A percentile compares a stretch with the other conserved stretches of the same genome.
phyloP scores from a whole-genome alignment of 371 early-diverging fungal genomes.

The Entomophthora muscae region DNA sequence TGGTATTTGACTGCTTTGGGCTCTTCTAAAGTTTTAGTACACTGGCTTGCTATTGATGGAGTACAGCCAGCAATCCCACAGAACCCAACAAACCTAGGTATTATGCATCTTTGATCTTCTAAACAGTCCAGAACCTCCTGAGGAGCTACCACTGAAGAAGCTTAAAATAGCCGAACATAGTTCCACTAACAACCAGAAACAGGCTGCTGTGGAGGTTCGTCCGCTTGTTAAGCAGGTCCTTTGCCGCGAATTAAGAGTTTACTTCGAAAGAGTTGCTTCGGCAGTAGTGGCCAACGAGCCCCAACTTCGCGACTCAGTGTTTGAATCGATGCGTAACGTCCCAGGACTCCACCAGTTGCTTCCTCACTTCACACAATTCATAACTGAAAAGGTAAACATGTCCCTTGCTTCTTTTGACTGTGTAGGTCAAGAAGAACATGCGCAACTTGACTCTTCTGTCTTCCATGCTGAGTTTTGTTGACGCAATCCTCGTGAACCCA shows the following conservation, averaged over 20 bases:
- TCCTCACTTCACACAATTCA: conserved; percentile 95
- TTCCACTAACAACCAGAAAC: conserved; percentile 1
- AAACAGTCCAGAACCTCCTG: conserved; percentile 11
- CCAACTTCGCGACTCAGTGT: conserved; percentile 48
- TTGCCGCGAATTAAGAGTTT: conserved; percentile 90
- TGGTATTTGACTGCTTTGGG: conserved; percentile 18
- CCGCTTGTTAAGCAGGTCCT: conserved; percentile 83
- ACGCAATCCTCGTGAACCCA: conserved; percentile 74
- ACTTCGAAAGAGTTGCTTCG: conserved; percentile 90
- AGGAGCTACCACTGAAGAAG: conserved; percentile 15
- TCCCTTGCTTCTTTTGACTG: conserved; percentile 12
- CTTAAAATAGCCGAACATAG: conserved; percentile 2
- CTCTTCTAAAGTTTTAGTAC: conserved; percentile 26
- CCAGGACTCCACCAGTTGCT: conserved; percentile 95
- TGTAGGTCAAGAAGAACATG: conserved; percentile 54
- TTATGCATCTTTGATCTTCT: conserved; percentile 13
- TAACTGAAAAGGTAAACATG: conserved; percentile 57
- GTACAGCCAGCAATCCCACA: conserved; percentile 98
- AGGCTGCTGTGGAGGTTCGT: conserved; percentile 45
- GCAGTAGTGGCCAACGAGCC: conserved; percentile 63
- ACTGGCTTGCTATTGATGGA: conserved; percentile 99
- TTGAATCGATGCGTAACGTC: conserved; percentile 75
- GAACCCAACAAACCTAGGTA: conserved; percentile 67
- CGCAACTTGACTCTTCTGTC: conserved; percentile 45
- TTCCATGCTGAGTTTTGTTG: conserved; percentile 64